Evolutionary conservation across 257 asterid genomes (phyloP), one percentile per base, ranked within the genome.

Genomic region (Solanum chilense): DNA sequence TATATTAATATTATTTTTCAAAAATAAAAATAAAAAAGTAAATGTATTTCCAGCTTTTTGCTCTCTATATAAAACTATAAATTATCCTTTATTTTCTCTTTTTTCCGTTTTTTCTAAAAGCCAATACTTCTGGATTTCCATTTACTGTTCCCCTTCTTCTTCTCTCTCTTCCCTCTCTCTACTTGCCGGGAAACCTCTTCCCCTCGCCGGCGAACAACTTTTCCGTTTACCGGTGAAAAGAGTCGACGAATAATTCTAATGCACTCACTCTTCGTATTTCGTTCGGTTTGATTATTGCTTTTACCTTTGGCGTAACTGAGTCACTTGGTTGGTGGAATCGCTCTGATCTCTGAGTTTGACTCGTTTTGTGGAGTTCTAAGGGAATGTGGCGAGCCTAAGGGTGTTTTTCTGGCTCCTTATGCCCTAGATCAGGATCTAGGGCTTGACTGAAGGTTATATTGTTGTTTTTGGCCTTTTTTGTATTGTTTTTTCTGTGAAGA

Each of bases 341-440:
- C 75, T 91, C 93, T 91, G 98, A 93, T 94, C 98, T 91, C 92
- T 82, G 93, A 88, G 93, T 87, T 92, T 91, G 92, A 86, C 92
- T 85, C 90, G 88, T 88, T 89, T 85, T 73, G 42, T 68, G 90
- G 80, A 45, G 93, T 86, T 87, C 81, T 82, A 45, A 20, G 95
- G 86, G 94, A 96, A 96, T 96, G 99, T 93, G 95, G 98, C 86
- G 90, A 68, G 91, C 42, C n/a, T 92, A 56, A 83, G 88, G 87
- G 83, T 83, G 44, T 85, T 86, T 86, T 88, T 60, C 86, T 75
- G 90, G 90, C 60, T 85, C 33, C 41, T 90, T 56, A 31, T 49
- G 92, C 91, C 93, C 90, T 91, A 92, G 97, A 94, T 93, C 94
- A 86, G 23, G 87, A 90, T 86, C 91, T 92, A 80, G 92, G 93